Evolutionary conservation across 2,329 filamentous ascomycete species (phyloP).

Genomic region (Calonectria pseudoreteaudii): DNA sequence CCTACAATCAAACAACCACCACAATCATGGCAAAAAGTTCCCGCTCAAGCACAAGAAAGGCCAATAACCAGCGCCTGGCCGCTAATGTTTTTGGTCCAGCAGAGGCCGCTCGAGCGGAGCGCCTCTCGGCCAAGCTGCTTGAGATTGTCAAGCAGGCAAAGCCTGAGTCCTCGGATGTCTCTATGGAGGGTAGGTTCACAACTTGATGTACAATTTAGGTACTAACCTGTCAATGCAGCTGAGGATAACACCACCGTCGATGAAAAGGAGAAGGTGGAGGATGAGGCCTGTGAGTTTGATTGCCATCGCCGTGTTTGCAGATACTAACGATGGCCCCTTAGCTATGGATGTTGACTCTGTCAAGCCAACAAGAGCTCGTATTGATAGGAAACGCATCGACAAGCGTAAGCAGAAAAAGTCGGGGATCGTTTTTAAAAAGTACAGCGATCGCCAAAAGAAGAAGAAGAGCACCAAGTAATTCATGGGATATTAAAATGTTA

Average conservation of each 20-base stretch:
- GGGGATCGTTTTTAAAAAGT: conserved; percentile 71
- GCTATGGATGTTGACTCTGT: conserved; percentile 70
- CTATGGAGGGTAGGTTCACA: conserved; percentile 55
- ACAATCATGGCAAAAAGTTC: conserved; percentile 86
- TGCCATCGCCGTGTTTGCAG: conserved; percentile 13
- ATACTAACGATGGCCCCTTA: conserved; percentile 25
- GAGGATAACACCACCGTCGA: conserved; percentile 45
- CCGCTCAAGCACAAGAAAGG: conserved; percentile 82
- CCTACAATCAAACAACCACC: conserved; percentile 13
- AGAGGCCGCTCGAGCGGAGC: conserved; percentile 81
- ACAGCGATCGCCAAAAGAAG: conserved; percentile 62
- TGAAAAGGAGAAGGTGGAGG: conserved; percentile 44
- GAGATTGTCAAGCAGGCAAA: conserved; percentile 83
- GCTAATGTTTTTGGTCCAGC: conserved; percentile 85
- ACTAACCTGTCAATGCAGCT: conserved; percentile 34
- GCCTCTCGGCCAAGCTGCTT: conserved; percentile 86
- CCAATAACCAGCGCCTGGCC: conserved; percentile 85
- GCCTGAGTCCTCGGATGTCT: conserved; percentile 65
- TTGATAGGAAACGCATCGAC: conserved; percentile 64
- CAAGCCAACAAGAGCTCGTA: conserved; percentile 53
- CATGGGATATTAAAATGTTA: conserved; percentile 22
- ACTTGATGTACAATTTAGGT: neutral
- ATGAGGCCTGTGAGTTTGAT: conserved; percentile 40
- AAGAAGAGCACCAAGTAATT: conserved; percentile 42
- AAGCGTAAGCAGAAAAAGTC: conserved; percentile 68